Conservation (phyloP, 495 filamentous ascomycete species). For the Tuber aestivum region DNA sequence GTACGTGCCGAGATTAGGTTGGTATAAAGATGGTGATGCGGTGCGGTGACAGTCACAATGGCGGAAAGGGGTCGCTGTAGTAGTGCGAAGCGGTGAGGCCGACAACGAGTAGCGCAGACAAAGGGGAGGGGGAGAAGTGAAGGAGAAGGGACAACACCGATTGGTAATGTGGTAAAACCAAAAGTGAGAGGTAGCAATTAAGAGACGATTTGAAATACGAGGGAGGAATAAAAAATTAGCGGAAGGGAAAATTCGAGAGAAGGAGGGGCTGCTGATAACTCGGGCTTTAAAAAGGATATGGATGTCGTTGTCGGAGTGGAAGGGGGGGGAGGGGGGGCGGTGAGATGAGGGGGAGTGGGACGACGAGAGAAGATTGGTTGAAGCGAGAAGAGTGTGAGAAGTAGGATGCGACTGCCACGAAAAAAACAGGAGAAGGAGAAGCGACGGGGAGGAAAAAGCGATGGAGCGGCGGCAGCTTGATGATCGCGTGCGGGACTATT, state of each 20-base stretch:
- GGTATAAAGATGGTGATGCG: constrained; percentile 9
- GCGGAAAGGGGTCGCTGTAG: constrained; percentile 1
- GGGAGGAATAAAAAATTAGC: not conserved
- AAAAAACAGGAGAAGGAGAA: not conserved
- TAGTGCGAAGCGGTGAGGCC: constrained; percentile 4
- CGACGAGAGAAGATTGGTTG: not conserved
- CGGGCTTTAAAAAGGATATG: constrained; percentile 4
- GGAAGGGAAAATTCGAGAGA: not conserved
- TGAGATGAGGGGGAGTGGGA: constrained; percentile 4
- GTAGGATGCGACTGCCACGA: not conserved
- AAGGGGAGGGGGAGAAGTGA: not conserved
- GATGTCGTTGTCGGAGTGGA: not conserved
- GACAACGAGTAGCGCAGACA: not conserved
- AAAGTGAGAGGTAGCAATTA: not conserved
- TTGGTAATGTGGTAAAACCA: not conserved
- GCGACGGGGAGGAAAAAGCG: not conserved
- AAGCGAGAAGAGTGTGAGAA: not conserved
- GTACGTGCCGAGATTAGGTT: constrained; percentile 18
- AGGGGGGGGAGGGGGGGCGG: not conserved
- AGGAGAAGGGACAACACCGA: not conserved
- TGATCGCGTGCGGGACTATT: constrained; percentile 3
- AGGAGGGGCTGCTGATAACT: not conserved
- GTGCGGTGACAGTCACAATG: constrained; percentile 29
- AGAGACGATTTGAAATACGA: not conserved
- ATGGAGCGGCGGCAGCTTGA: constrained; percentile 2